Base-by-base conservation (phyloP, 164 flowering plant species). In the Sedum album region DNA sequence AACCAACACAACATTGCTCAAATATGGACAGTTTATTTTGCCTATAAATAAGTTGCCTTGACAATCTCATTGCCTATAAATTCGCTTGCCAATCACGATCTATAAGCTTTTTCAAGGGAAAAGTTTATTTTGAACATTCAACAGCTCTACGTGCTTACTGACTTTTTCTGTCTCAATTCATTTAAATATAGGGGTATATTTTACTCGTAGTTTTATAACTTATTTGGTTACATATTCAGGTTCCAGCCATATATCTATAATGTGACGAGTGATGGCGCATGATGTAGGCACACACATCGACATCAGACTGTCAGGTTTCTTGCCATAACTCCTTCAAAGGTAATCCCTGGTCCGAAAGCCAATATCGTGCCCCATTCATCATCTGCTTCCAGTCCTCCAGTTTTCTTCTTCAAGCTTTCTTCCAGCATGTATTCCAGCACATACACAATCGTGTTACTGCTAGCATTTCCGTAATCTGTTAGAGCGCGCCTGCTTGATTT, bases 341-440 rank as follows among this genome's bases (percentile, higher is more conserved):
- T 88, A 69, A 91, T 76, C 23, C 97, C 94, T 14, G 98, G 98
- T 42, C 98, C 97, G 77, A 93, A 93, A 62, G 97, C 97, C 71
- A 93, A 80, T 9, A 93, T 83, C 78, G 91, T 68, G 20, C 98
- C 98, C 95, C 94, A 87, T 42, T 86, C 90, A 18, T 31, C 20
- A 18, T 68, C 42, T 11, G 48, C 48, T 44, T 80, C 31, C 31
- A 75, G 6, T 69, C 64, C 5, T 70, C 66, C 44, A 65, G 68
- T 48, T 73, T 76, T 84, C 73, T 60, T 69, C 72, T 85, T 90
- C 74, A 68, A 42, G 74, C 79, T 78, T 75, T 89, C 94, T 69
- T 93, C 91, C 7, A 91, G 64, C 91, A 93, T 82, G 74, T 91
- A 89, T 77, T 93, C 98, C 84, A 91, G 68, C 69, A 93, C 98